Evolutionary conservation across 2,329 filamentous ascomycete species (phyloP).

Genomic region (Penicillium sp.): DNA sequence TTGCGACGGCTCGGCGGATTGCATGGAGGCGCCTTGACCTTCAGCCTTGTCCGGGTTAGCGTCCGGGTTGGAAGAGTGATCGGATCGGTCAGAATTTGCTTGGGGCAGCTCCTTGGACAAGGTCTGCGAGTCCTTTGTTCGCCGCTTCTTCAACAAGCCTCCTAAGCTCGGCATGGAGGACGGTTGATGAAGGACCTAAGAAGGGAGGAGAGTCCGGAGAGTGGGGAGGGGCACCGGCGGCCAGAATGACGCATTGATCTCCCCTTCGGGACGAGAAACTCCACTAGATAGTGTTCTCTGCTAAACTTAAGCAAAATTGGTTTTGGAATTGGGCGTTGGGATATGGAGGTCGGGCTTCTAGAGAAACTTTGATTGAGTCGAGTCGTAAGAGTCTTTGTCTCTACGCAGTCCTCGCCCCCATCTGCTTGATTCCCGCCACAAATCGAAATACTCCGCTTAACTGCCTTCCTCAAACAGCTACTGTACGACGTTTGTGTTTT

Average conservation of each 20-base stretch:
- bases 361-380: background rate
- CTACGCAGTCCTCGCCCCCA: background rate
- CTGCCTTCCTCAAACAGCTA: background rate
- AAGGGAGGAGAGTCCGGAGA: conserved; percentile 26
- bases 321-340: background rate
- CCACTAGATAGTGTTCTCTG: background rate
- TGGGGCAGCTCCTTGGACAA: conserved; percentile 54
- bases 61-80: conserved; percentile 29
- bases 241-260: conserved; percentile 28
- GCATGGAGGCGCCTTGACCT: conserved; percentile 36
- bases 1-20: conserved; percentile 36
- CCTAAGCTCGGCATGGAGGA: conserved; percentile 85
- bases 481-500: background rate
- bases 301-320: background rate
- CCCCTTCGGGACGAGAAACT: background rate
- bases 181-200: conserved; percentile 23
- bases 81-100: conserved; percentile 20
- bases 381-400: background rate
- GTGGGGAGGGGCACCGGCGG: conserved; percentile 26
- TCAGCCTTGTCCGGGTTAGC: conserved; percentile 25
- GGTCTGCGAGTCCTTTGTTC: conserved; percentile 79
- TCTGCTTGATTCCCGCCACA: background rate
- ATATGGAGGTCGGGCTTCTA: background rate
- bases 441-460: background rate
- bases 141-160: conserved; percentile 92